phyloP scores from a whole-genome alignment of 805 yeast species.

The Debaryomyces hansenii region DNA sequence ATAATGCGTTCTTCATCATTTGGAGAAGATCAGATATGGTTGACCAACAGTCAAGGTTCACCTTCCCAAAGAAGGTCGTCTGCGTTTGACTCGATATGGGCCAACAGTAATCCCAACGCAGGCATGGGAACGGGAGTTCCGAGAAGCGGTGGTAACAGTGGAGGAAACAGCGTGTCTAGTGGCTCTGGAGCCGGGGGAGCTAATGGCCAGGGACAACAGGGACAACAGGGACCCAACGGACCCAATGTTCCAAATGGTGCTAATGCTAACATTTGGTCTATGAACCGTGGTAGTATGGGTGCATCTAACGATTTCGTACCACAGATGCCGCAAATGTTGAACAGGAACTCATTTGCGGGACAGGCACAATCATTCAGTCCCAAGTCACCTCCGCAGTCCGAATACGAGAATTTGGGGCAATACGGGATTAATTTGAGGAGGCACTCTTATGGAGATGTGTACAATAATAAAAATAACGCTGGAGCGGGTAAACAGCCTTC shows the following conservation, averaged over 20 bases:
- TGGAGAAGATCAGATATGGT: constrained; percentile 6
- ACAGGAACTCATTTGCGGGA: neutral
- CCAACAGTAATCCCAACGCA: constrained; percentile 5
- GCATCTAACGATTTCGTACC: neutral
- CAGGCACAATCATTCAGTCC: constrained; percentile 5
- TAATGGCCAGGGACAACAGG: neutral
- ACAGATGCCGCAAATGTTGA: neutral
- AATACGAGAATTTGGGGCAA: constrained; percentile 1
- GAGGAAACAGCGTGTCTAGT: neutral
- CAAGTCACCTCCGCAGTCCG: neutral
- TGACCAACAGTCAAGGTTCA: neutral
- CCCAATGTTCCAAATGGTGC: neutral
- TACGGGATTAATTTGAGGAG: constrained; percentile 10
- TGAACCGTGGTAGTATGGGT: neutral
- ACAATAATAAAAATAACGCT: constrained; percentile 1
- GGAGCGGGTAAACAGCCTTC: neutral
- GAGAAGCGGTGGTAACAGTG: neutral
- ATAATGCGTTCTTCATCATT: constrained; percentile 11
- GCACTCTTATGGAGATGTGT: constrained; percentile 12
- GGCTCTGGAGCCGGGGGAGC: neutral
- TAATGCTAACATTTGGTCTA: neutral
- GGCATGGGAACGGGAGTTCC: constrained; percentile 1
- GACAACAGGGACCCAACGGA: neutral
- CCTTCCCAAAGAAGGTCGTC: constrained; percentile 9
- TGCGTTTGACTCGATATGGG: constrained; percentile 18